Percentiles rank a stretch among this genome's conserved stretches.
These are phyloP conservation scores for Alternaria arbusti DNA, from an alignment of 2,329 filamentous ascomycete species.

Conservation along the genomic window DNA sequence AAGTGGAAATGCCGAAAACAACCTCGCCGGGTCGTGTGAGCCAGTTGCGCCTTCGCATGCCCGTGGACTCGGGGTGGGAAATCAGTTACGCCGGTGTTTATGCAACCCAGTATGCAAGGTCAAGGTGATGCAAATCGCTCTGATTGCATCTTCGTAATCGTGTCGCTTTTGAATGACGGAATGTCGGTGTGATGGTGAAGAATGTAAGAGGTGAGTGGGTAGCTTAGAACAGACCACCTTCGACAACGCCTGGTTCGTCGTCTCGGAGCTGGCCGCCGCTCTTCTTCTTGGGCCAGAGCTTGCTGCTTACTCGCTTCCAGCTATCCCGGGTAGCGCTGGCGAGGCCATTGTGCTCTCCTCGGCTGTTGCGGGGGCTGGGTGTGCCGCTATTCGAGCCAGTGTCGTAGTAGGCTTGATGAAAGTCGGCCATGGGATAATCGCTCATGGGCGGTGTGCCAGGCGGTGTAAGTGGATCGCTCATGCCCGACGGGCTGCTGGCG, in stretches of 20 bases:
- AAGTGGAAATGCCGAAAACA: constrained; percentile 19
- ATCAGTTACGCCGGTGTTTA: constrained; percentile 38
- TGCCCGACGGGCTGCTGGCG: constrained; percentile 53
- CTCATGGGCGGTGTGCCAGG: constrained; percentile 76
- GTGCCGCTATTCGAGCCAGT: constrained; percentile 41
- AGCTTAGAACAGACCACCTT: constrained; percentile 43
- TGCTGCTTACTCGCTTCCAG: constrained; percentile 52
- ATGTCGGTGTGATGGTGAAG: constrained; percentile 1
- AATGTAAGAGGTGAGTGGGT: not conserved
- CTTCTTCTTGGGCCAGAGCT: constrained; percentile 50
- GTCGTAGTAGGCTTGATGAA: constrained; percentile 45
- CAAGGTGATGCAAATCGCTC: constrained; percentile 39
- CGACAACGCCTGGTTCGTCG: constrained; percentile 45
- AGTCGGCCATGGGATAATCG: constrained; percentile 55
- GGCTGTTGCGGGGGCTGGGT: constrained; percentile 46
- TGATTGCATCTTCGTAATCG: constrained; percentile 43
- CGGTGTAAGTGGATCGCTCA: constrained; percentile 72
- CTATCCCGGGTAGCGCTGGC: constrained; percentile 46
- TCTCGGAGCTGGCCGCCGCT: constrained; percentile 45
- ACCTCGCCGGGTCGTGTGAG: constrained; percentile 36
- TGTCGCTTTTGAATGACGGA: constrained; percentile 23
- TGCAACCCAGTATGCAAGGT: constrained; percentile 44
- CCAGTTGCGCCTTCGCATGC: constrained; percentile 43
- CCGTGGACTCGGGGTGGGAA: constrained; percentile 19
- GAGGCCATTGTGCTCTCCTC: constrained; percentile 46